Evolutionary conservation across 208 protist species (phyloP).

Genomic region (Leishmania turanica): DNA sequence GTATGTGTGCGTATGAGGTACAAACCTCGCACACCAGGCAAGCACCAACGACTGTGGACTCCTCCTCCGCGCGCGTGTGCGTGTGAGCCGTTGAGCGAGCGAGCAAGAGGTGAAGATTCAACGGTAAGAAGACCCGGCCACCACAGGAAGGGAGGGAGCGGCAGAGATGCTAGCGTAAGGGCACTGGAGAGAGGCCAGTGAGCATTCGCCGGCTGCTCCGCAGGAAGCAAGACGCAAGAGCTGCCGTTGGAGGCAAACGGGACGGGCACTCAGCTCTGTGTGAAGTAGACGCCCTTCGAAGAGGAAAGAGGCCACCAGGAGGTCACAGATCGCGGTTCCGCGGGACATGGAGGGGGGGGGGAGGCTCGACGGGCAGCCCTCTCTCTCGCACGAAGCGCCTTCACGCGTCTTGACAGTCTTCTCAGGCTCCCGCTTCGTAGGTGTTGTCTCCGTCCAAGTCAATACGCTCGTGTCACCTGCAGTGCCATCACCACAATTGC

Average conservation of each 20-base stretch:
- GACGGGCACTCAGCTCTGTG: background rate
- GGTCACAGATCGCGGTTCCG: background rate
- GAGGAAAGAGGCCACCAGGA: background rate
- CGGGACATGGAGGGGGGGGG: background rate
- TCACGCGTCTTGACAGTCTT: background rate
- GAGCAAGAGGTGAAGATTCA: background rate
- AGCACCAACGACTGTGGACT: background rate
- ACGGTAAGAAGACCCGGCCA: background rate
- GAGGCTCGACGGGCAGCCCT: background rate
- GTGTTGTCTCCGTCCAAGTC: background rate
- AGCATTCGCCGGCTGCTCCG: background rate
- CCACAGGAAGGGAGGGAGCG: background rate
- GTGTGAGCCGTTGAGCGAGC: background rate
- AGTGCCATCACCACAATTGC: background rate
- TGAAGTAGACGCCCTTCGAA: background rate
- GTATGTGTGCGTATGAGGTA: background rate
- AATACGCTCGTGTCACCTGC: background rate
- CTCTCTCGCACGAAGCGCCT: background rate
- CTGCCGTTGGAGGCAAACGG: background rate
- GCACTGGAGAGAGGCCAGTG: background rate
- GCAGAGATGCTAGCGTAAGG: background rate
- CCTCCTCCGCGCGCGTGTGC: background rate
- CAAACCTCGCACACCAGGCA: background rate
- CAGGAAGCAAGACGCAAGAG: background rate
- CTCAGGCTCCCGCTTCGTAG: background rate